Evolutionary conservation across 208 protist genomes (phyloP).

Genomic region (Leishmania lainsoni): DNA sequence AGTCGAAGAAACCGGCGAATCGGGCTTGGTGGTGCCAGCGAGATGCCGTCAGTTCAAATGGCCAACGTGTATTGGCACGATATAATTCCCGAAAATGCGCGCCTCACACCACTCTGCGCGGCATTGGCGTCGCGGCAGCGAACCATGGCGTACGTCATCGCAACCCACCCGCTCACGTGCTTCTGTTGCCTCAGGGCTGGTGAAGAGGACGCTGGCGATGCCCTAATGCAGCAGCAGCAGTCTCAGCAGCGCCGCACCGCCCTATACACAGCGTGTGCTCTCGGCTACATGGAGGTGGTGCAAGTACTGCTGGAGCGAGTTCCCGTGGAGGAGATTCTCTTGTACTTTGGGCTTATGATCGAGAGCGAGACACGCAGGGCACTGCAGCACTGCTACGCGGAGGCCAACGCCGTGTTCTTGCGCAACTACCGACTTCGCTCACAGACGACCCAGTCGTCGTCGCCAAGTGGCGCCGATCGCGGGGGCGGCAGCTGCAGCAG

Average conservation of each 20-base stretch:
- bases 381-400: constrained; percentile 26
- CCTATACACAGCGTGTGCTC: constrained; percentile 56
- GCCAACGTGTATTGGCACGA: constrained; percentile 29
- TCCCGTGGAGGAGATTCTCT: constrained; percentile 60
- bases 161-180: constrained; percentile 57
- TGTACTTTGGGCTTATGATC: constrained; percentile 52
- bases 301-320: constrained; percentile 76
- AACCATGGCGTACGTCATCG: constrained; percentile 65
- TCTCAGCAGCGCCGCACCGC: constrained; percentile 57
- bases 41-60: background rate
- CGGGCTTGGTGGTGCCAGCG: background rate
- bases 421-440: constrained; percentile 19
- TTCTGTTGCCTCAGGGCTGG: constrained; percentile 33
- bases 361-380: constrained; percentile 34
- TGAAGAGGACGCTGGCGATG: constrained; percentile 9
- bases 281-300: constrained; percentile 73
- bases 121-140: constrained; percentile 58
- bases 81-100: constrained; percentile 59
- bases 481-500: background rate
- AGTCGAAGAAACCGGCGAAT: background rate
- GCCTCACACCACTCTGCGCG: constrained; percentile 62
- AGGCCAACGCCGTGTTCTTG: constrained; percentile 17
- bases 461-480: background rate
- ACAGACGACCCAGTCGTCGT: background rate
- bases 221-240: constrained; percentile 14